Conservation (phyloP, 2,329 filamentous ascomycete genomes). For the Thielaviopsis musarum region DNA sequence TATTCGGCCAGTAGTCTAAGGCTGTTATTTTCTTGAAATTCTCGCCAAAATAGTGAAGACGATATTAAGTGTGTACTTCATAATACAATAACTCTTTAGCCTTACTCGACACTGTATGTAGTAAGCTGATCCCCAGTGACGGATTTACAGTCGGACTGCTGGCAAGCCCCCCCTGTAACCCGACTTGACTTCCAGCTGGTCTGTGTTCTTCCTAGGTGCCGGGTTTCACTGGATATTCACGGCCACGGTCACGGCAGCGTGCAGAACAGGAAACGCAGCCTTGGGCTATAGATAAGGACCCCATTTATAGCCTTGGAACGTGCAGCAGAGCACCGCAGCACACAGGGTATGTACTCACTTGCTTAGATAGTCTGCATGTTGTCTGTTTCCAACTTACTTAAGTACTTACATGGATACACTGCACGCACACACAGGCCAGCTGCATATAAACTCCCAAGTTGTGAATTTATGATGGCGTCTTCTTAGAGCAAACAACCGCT, state of each 20-base stretch:
- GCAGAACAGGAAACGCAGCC: background rate
- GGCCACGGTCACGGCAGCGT: background rate
- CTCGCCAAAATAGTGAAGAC: background rate
- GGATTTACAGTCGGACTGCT: background rate
- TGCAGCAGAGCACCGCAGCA: background rate
- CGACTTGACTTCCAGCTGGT: background rate
- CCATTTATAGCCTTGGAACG: background rate
- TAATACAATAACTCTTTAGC: too few relatives aligned
- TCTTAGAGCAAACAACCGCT: too few relatives aligned
- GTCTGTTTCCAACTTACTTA: background rate
- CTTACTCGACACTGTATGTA: too few relatives aligned
- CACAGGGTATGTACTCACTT: background rate
- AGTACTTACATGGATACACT: background rate
- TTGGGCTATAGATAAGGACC: background rate
- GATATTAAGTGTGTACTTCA: too few relatives aligned
- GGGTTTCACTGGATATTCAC: background rate
- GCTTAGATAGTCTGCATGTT: background rate
- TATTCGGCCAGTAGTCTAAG: background rate
- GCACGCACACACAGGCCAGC: background rate
- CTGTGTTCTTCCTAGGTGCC: background rate
- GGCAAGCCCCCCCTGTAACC: background rate
- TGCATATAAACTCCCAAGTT: background rate
- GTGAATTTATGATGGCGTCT: too few relatives aligned
- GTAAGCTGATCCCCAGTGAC: background rate
- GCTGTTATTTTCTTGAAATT: background rate